Percentiles rank a stretch among this genome's conserved stretches.
Evolutionary conservation across 2,329 filamentous ascomycete species (phyloP).

Genomic region (Xylariaceae sp.): DNA sequence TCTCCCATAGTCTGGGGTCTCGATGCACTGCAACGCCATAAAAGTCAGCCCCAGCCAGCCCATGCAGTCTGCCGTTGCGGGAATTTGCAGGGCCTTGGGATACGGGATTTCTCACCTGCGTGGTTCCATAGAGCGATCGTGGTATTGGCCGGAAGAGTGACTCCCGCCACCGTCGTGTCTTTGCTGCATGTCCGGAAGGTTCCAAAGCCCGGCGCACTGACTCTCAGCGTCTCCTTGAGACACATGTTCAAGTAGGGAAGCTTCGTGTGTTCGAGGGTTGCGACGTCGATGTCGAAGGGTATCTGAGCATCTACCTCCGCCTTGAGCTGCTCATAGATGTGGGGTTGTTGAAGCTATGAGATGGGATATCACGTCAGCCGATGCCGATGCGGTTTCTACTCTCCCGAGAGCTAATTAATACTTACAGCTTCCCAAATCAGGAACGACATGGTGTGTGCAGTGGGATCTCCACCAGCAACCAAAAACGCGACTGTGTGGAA

Average conservation of each 20-base stretch:
- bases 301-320: slow-evolving; percentile 16
- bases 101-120: slow-evolving; percentile 9
- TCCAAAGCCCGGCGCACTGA: slow-evolving; percentile 16
- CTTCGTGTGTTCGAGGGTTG: slow-evolving; percentile 12
- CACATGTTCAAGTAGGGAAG: slow-evolving; percentile 17
- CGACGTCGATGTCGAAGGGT: slow-evolving; percentile 10
- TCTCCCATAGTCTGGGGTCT: slow-evolving; percentile 15
- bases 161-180: slow-evolving; percentile 15
- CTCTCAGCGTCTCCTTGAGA: slow-evolving; percentile 14
- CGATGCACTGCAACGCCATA: slow-evolving; percentile 10
- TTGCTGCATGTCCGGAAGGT: slow-evolving; percentile 14
- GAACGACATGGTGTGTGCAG: slow-evolving; percentile 18
- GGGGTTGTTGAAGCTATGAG: slow-evolving; percentile 8
- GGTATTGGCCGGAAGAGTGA: slow-evolving; percentile 15
- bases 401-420: neutral
- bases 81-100: neutral
- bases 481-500: slow-evolving; percentile 12
- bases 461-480: slow-evolving; percentile 16
- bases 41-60: neutral
- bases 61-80: neutral
- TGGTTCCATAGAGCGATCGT: slow-evolving; percentile 17
- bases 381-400: neutral
- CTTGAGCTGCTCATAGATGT: slow-evolving; percentile 8
- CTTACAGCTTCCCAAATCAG: slow-evolving; percentile 16
- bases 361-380: neutral